phyloP scores from a whole-genome alignment of 305 asterid genomes.

The Fraxinus velutina region DNA sequence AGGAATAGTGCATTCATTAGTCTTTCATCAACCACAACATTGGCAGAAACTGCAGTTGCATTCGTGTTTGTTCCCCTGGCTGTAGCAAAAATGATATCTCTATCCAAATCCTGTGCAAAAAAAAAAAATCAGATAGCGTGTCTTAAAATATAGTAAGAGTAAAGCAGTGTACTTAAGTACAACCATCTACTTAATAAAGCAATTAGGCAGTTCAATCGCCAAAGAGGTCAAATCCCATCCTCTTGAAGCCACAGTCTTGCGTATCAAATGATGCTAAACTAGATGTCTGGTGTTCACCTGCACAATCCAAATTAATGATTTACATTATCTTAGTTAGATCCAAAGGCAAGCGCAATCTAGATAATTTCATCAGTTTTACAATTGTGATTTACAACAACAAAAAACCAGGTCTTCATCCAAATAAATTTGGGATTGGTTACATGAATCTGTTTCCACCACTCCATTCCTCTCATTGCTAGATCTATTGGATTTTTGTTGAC shows the following conservation, averaged over 20 bases:
- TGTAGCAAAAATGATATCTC: slow-evolving; percentile 82
- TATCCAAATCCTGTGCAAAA: slow-evolving; percentile 64
- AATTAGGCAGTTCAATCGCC: background rate
- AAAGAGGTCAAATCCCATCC: background rate
- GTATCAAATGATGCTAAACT: background rate
- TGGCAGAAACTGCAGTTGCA: slow-evolving; percentile 80
- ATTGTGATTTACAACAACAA: background rate
- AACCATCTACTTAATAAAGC: background rate
- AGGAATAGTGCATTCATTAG: slow-evolving; percentile 92
- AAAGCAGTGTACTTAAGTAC: background rate
- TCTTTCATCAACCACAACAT: slow-evolving; percentile 73
- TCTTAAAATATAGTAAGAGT: background rate
- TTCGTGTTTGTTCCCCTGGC: slow-evolving; percentile 62
- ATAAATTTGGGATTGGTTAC: background rate
- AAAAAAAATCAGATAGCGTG: background rate
- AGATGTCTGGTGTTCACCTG: background rate
- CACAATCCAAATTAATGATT: background rate
- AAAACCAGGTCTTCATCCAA: background rate
- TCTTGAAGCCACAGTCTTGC: background rate
- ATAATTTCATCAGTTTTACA: background rate
- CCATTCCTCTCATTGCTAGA: background rate
- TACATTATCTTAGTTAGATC: background rate
- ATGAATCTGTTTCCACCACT: background rate
- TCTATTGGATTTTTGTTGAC: background rate
- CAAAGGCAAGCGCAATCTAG: background rate